Percentiles rank a stretch among this genome's conserved stretches.
These are phyloP conservation scores for Russula virescens DNA, from an alignment of 768 basidiomycete species.

Conservation along the genomic window DNA sequence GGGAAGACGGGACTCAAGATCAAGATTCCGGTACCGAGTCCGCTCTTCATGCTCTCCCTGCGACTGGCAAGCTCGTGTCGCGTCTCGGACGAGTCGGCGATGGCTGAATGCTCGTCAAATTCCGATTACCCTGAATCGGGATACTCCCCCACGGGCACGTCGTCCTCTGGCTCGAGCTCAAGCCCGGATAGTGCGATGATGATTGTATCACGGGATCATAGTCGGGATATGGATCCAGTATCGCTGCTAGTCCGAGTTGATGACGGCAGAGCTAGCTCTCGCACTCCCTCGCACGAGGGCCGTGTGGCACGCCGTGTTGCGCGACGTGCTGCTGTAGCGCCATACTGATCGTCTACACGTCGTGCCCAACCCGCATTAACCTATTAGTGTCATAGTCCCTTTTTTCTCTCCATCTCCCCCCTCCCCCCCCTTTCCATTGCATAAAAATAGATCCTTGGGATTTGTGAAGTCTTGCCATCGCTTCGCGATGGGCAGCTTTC, in stretches of 20 bases:
- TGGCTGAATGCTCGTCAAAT: too few relatives aligned
- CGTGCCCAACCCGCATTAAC: not conserved
- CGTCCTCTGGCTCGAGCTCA: not conserved
- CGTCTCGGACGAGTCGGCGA: not conserved
- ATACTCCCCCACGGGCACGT: not conserved
- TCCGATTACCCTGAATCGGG: not conserved
- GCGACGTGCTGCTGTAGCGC: constrained; percentile 3
- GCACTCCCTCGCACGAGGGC: not conserved
- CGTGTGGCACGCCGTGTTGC: constrained; percentile 5
- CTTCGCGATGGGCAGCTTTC: not conserved
- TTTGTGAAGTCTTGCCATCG: too few relatives aligned
- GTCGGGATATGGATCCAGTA: not conserved
- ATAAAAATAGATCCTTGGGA: not conserved
- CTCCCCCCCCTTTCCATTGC: not conserved
- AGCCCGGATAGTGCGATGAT: not conserved
- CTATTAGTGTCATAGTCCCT: not conserved
- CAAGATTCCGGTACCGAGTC: constrained; percentile 13
- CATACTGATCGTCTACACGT: constrained; percentile 2
- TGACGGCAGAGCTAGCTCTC: not conserved
- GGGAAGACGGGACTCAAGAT: constrained; percentile 19
- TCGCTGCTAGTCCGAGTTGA: not conserved
- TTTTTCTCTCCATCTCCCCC: not conserved
- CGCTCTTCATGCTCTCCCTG: constrained; percentile 16
- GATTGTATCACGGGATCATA: not conserved
- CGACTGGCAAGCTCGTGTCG: constrained; percentile 9